A percentile compares a stretch with the other conserved stretches of the same genome.
phyloP scores from a whole-genome alignment of 345 rosid species.

The Eutrema heterophyllum region DNA sequence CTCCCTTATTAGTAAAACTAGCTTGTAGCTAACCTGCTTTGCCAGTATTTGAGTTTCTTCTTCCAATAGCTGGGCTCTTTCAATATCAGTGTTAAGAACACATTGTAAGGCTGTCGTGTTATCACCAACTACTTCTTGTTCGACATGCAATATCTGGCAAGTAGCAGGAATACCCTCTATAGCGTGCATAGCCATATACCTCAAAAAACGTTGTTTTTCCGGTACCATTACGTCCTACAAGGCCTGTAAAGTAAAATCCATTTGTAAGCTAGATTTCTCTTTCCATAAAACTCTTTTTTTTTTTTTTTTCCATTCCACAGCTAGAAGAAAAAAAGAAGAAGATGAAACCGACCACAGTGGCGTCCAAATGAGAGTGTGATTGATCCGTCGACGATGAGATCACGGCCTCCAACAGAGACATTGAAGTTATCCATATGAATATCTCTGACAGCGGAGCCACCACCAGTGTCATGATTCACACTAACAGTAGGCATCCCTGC shows the following conservation, averaged over 20 bases:
- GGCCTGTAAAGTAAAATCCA: conserved; percentile 50
- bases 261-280: background rate
- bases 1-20: conserved; percentile 3
- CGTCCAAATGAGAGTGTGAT: conserved; percentile 91
- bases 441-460: conserved; percentile 81
- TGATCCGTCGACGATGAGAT: conserved; percentile 86
- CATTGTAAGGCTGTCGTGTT: conserved; percentile 84
- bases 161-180: conserved; percentile 91
- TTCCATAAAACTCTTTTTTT: background rate
- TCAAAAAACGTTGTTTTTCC: conserved; percentile 96
- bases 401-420: conserved; percentile 96
- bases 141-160: conserved; percentile 96
- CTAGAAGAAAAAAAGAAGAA: background rate
- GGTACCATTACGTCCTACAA: conserved; percentile 98
- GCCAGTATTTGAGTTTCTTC: conserved; percentile 72
- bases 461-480: conserved; percentile 67
- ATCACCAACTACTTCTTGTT: conserved; percentile 98
- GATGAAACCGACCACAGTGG: conserved; percentile 63
- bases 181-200: conserved; percentile 98
- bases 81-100: conserved; percentile 86
- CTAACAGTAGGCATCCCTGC: conserved; percentile 91
- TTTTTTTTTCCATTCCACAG: too few relatives aligned
- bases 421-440: conserved; percentile 90
- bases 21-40: conserved; percentile 52
- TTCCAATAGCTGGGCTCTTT: conserved; percentile 76